These are phyloP conservation scores for Eleusine coracana DNA, from an alignment of 176 grass and related monocot genomes.

Conservation along the genomic window DNA sequence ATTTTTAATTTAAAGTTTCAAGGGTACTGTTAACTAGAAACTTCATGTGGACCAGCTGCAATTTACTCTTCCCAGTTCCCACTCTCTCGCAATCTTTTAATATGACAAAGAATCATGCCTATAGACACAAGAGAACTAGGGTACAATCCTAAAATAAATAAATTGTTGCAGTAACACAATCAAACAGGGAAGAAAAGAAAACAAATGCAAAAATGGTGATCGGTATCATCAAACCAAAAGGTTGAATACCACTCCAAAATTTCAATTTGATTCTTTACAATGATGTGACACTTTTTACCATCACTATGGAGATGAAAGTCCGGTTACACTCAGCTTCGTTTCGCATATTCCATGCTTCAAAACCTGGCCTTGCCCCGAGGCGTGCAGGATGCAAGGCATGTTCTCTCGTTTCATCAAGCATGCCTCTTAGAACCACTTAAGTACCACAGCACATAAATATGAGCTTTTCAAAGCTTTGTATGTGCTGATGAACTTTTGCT, in stretches of 20 bases:
- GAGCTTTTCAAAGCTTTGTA: slow-evolving; percentile 28
- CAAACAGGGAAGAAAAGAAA: slow-evolving; percentile 23
- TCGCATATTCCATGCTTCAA: slow-evolving; percentile 22
- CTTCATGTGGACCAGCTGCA: neutral
- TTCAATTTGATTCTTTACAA: slow-evolving; percentile 48
- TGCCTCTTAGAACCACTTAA: slow-evolving; percentile 22
- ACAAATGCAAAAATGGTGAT: slow-evolving; percentile 27
- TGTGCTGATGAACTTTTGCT: slow-evolving; percentile 32
- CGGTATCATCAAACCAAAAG: slow-evolving; percentile 52
- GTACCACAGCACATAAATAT: slow-evolving; percentile 12
- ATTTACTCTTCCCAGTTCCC: slow-evolving; percentile 21
- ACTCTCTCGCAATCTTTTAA: neutral
- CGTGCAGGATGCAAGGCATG: neutral
- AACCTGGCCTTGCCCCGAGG: neutral
- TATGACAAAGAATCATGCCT: neutral
- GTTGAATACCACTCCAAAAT: slow-evolving; percentile 31
- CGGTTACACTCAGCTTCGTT: slow-evolving; percentile 41
- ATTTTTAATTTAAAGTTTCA: neutral
- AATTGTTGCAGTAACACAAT: slow-evolving; percentile 52
- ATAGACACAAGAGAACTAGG: slow-evolving; percentile 1
- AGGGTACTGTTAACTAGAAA: slow-evolving; percentile 28
- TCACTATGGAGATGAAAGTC: slow-evolving; percentile 39
- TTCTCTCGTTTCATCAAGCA: slow-evolving; percentile 26
- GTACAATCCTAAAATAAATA: slow-evolving; percentile 37
- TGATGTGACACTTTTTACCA: slow-evolving; percentile 31